These are phyloP conservation scores for Paecilomyces sp. DNA, from an alignment of 2,329 filamentous ascomycete genomes.

Conservation along the genomic window DNA sequence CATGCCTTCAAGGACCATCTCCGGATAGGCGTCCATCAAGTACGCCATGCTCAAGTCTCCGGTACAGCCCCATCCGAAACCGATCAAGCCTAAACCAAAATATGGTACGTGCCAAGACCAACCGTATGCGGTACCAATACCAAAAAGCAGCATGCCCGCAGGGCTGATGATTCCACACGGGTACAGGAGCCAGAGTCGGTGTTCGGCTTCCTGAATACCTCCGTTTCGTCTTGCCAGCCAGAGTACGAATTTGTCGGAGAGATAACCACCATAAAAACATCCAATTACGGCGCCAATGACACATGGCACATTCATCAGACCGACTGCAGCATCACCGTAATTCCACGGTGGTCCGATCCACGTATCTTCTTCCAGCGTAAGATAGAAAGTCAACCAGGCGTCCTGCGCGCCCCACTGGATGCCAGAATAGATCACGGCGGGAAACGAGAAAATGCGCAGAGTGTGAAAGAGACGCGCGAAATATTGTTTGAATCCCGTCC, in stretches of 20 bases:
- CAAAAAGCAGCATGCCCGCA: slow-evolving; percentile 47
- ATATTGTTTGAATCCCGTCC: slow-evolving; percentile 50
- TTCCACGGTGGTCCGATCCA: slow-evolving; percentile 50
- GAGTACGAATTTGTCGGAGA: slow-evolving; percentile 50
- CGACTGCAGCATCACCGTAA: slow-evolving; percentile 47
- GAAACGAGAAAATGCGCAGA: slow-evolving; percentile 51
- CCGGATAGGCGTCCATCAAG: slow-evolving; percentile 49
- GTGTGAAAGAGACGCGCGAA: slow-evolving; percentile 47
- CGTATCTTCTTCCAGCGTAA: slow-evolving; percentile 51
- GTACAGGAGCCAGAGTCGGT: slow-evolving; percentile 46
- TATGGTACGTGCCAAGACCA: slow-evolving; percentile 51
- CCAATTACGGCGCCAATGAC: slow-evolving; percentile 41
- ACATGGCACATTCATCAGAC: slow-evolving; percentile 53
- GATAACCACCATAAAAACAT: slow-evolving; percentile 51
- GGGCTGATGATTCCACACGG: slow-evolving; percentile 46
- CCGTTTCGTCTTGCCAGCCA: slow-evolving; percentile 49
- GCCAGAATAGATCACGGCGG: slow-evolving; percentile 51
- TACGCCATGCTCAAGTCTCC: slow-evolving; percentile 52
- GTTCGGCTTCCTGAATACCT: slow-evolving; percentile 51
- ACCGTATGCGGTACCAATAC: slow-evolving; percentile 44
- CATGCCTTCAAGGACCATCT: slow-evolving; percentile 53
- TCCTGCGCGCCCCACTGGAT: slow-evolving; percentile 55
- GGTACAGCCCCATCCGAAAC: slow-evolving; percentile 54
- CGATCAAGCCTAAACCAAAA: slow-evolving; percentile 50
- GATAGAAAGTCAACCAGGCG: slow-evolving; percentile 54